Evolutionary conservation across 805 yeast genomes (phyloP), one percentile per base, ranked within the genome.

Genomic region (Monosporozyma unispora): DNA sequence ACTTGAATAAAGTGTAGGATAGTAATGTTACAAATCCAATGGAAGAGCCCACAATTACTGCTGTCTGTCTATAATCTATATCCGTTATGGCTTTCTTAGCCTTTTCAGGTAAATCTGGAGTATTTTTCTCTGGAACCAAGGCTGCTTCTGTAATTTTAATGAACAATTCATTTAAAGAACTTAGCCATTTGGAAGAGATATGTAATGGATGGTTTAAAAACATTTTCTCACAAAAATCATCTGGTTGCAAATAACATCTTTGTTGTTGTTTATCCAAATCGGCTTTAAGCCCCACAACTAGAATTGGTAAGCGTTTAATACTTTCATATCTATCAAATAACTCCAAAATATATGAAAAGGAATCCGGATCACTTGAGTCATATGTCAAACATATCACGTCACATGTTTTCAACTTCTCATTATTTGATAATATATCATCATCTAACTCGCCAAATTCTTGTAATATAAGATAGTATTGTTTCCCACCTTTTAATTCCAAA

Each of bases 221-320:
- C 5, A 89, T 65, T 4, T 77, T 73, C 27, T 87, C 71, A 0
- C 96, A 82, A 60, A 82, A 89, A 25, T 80, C 82, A 57, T 93
- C 98, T 0, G 99, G 99, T 61, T 87, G 96, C 5, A 76, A 70
- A 49, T 79, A 86, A 37, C 84, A 80, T 35, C 99, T 67, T 60
- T 93, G 99, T 60, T 91, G 97, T 62, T 90, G 98, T 56, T 95
- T 81, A 64, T 93, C 99, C 35, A 88, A 71, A 66, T 93, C 99
- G 0, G 99, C 98, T 61, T 93, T 93, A 33, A 90, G 70, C 0
- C 96, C 99, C 1, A 90, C 97, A 60, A 83, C 87, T 0, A 93
- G 81, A 3, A 84, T 77, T 0, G 99, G 99, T 2, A 93, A 68
- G 47, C 76, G 75, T 55, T 82, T 78, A 18, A 83, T 67, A 29